phyloP scores from a whole-genome alignment of 768 basidiomycete species.

The Pisolithus orientalis region DNA sequence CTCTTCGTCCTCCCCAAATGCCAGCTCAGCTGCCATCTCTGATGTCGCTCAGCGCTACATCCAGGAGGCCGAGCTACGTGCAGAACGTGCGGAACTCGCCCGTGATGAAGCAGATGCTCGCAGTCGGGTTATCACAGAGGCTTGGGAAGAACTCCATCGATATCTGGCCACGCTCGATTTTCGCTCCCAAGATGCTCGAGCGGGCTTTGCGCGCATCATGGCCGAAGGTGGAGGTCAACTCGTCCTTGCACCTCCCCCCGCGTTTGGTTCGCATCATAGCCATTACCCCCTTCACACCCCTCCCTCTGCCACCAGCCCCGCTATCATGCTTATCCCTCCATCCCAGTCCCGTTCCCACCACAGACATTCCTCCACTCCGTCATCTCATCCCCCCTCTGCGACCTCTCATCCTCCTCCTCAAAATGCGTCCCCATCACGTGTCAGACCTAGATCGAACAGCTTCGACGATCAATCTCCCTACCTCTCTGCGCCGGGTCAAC shows the following conservation, averaged over 20 bases:
- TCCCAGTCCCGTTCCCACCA: constrained; percentile 12
- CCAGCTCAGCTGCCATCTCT: constrained; percentile 16
- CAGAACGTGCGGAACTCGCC: constrained; percentile 42
- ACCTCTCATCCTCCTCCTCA: constrained; percentile 36
- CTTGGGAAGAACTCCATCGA: constrained; percentile 46
- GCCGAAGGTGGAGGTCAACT: constrained; percentile 39
- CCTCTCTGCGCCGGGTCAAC: constrained; percentile 31
- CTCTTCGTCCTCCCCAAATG: constrained; percentile 15
- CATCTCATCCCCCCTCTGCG: constrained; percentile 25
- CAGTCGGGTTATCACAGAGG: constrained; percentile 36
- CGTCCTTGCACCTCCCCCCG: constrained; percentile 30
- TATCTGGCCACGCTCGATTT: constrained; percentile 41
- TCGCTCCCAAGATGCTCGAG: constrained; percentile 44
- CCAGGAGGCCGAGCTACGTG: constrained; percentile 43
- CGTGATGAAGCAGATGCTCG: constrained; percentile 52
- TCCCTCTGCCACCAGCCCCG: constrained; percentile 18
- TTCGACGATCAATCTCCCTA: constrained; percentile 29
- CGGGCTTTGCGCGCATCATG: constrained; percentile 40
- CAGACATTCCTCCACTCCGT: constrained; percentile 16
- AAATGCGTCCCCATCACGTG: constrained; percentile 20
- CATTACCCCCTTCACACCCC: constrained; percentile 11
- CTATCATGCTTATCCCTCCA: constrained; percentile 25
- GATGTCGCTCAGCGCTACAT: constrained; percentile 33
- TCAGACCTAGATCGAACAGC: constrained; percentile 41
- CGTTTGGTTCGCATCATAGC: constrained; percentile 15